Conservation (phyloP, 345 rosid genomes). For the Brassica juncea region DNA sequence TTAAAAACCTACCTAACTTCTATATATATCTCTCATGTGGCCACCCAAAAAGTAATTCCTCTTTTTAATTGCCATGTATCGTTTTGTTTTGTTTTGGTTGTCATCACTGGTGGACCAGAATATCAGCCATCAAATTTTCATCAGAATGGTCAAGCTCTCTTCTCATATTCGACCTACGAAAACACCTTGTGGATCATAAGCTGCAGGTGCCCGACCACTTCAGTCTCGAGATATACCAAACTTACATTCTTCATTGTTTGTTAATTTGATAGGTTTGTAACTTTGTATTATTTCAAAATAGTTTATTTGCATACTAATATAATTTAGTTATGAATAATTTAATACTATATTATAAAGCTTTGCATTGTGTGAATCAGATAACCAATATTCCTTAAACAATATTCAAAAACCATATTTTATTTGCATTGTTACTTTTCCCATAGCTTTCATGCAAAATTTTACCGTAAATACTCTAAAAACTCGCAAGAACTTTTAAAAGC, state of each 20-base stretch:
- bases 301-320: not conserved
- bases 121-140: not conserved
- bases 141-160: not conserved
- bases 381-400: not conserved
- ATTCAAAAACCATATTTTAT: not conserved
- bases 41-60: not conserved
- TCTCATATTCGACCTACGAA: conserved; percentile 7
- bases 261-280: conserved; percentile 7
- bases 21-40: not conserved
- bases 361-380: not conserved
- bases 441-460: not conserved
- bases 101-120: not conserved
- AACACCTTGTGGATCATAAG: conserved; percentile 9
- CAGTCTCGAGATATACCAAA: not conserved
- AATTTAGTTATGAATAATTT: not conserved
- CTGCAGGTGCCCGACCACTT: not conserved
- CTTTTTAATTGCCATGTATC: not conserved
- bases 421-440: not conserved
- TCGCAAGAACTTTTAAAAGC: not conserved
- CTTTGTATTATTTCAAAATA: not conserved
- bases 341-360: not conserved
- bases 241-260: not conserved
- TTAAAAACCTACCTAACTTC: not conserved
- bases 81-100: not conserved
- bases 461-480: not conserved